Base-by-base conservation (phyloP, 768 basidiomycete genomes). In the Dendrothele bispora region DNA sequence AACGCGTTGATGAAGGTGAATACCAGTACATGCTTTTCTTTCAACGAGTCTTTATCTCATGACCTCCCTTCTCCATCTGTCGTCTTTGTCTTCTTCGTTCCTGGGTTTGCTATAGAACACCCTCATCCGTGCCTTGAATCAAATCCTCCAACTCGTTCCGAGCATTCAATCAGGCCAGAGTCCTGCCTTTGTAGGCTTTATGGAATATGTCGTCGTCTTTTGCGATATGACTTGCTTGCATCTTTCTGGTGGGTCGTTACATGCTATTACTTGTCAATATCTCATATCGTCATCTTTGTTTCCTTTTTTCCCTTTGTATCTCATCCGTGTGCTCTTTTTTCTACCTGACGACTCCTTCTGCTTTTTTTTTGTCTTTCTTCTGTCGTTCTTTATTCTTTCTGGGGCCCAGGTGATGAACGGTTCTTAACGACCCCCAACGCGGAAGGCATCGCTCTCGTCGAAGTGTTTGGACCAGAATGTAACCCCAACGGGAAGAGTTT, bases 1-100 rank as follows among this genome's bases (percentile, higher is more conserved):
- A 66, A 62, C 46, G 52, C 56, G 11, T 62, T 65, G 28, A 65
- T 64, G 61, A 64, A 63, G 55, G 61, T 59, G 32, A n/a, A 37
- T 26, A 18, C 37, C 21, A 24, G 25, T 37, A 34, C 12, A 28
- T 25, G 28, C 12, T 14, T 17, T 38, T 27, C 25, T 17, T 29
- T 43, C 32, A 22, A 32, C 27, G 12, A 12, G 14, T 25, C 22
- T 21, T 8, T 36, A 14, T 8, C 7, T 44, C 18, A 39, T 44
- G 21, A 14, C 17, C 7, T 3, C 40, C 14, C 18, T n/a, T n/a
- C n/a, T n/a, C n/a, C n/a, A n/a, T n/a, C n/a, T n/a, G n/a, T n/a
- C n/a, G n/a, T n/a, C n/a, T n/a, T n/a, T n/a, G n/a, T n/a, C n/a
- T n/a, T n/a, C n/a, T n/a, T n/a, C n/a, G n/a, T n/a, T n/a, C n/a